Base-by-base conservation (phyloP, 1,139 yeast genomes). In the Casaregolazyma lundiana region DNA sequence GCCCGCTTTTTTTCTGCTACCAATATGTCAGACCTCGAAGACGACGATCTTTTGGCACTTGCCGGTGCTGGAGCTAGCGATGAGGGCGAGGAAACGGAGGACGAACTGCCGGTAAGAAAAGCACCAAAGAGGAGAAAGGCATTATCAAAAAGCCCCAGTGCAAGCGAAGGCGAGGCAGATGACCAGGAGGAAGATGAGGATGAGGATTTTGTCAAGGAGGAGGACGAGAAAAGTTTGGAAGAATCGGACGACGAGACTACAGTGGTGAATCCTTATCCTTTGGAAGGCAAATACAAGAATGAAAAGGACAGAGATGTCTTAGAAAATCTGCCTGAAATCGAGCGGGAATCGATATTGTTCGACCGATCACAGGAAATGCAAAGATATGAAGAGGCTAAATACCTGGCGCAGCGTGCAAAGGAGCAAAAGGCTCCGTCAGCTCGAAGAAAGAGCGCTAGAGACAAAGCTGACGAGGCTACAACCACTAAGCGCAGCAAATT, bases 351-450 rank as follows among this genome's bases (percentile, higher is more conserved):
- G 57, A 78, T 88, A 49, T 76, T 92, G 51, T 94, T 87, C 59
- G 97, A 92, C 51, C 86, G 99, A 66, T 78, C 87, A 4, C 96
- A 89, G 66, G 95, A 87, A 56, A 80, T 88, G 81, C 95, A 90
- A 63, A 78, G 84, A 54, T 89, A 74, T 66, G 81, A 84, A 49
- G 97, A 92, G 67, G 79, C 87, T 64, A 77, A 78, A 61, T 81
- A 84, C 60, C 79, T 94, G 59, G 87, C 85, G 34, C 83, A 87
- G 61, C 82, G 97, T 67, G 83, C 88, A 57, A 75, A 71, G 58
- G 77, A 79, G 55, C 62, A 54, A 26, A 35, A 26, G 11, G 40
- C 37, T 6, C 56, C 48, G 50, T 61, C 58, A 61, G 35, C 44
- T 21, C 44, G 43, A 35, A 43, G 48, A 51, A 53, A 53, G n/a